phyloP scores from a whole-genome alignment of 2,329 filamentous ascomycete genomes.

The Stemphylium beticola region DNA sequence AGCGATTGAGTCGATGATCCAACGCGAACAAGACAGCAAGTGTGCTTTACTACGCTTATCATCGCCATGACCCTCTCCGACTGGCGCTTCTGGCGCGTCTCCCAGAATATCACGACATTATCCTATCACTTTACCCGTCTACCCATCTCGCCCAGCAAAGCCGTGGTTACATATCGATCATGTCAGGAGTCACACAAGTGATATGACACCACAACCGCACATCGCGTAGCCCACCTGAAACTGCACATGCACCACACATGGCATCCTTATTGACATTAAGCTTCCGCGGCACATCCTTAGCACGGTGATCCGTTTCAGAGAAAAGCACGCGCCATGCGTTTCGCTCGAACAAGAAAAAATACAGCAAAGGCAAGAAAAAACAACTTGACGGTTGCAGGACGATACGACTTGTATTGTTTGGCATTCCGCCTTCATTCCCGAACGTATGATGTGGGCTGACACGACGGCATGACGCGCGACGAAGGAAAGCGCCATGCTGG shows the following conservation, averaged over 20 bases:
- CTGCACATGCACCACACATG: background rate
- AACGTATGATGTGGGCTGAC: background rate
- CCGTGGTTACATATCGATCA: no score
- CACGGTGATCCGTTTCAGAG: background rate
- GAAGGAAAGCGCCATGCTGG: background rate
- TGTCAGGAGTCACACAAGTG: no score
- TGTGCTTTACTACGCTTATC: no score
- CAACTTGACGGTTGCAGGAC: background rate
- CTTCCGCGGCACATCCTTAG: slow-evolving; percentile 6
- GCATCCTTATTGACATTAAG: background rate
- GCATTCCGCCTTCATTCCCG: background rate
- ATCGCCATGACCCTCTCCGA: no score
- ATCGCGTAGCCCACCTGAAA: background rate
- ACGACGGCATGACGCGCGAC: background rate
- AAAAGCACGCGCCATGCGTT: background rate
- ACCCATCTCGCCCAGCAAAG: no score
- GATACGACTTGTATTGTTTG: background rate
- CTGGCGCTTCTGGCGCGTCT: no score
- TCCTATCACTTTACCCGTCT: no score
- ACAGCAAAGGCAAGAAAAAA: background rate
- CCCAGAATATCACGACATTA: no score
- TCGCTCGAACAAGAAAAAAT: background rate
- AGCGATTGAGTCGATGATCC: no score
- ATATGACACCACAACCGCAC: no score
- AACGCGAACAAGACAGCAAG: no score